Evolutionary conservation across 2,329 filamentous ascomycete species (phyloP).

Genomic region (Alternaria burnsii): DNA sequence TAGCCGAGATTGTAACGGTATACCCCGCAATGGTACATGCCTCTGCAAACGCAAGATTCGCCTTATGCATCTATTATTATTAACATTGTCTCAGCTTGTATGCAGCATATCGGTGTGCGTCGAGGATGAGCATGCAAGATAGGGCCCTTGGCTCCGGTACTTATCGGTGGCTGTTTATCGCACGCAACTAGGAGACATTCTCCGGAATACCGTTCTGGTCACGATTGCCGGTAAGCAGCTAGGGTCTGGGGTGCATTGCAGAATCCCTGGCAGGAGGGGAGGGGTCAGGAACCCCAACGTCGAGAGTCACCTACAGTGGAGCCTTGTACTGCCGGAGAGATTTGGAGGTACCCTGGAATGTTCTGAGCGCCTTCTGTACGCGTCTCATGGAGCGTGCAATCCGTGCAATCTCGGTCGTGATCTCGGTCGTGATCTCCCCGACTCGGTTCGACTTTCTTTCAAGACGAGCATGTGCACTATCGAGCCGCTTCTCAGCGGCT

Average conservation of each 20-base stretch:
- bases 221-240: conserved; percentile 5
- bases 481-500: neutral
- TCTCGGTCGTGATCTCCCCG: conserved; percentile 7
- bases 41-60: conserved; percentile 4
- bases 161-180: conserved; percentile 8
- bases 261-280: conserved; percentile 4
- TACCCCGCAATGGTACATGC: conserved; percentile 7
- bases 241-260: conserved; percentile 3
- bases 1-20: conserved; percentile 14
- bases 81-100: conserved; percentile 9
- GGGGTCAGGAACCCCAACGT: conserved; percentile 13
- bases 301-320: conserved; percentile 15
- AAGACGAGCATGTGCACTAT: neutral
- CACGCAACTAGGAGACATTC: conserved; percentile 6
- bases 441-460: neutral
- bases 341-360: conserved; percentile 1
- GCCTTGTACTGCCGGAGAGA: neutral
- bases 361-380: conserved; percentile 8
- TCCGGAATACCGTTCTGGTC: neutral
- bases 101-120: conserved; percentile 5
- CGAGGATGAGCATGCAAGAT: neutral
- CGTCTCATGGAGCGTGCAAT: neutral
- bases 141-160: conserved; percentile 1
- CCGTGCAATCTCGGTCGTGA: too few relatives aligned
- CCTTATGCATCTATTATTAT: conserved; percentile 7